Percentiles rank a stretch among this genome's conserved stretches.
Evolutionary conservation across 73 alveolate genomes (phyloP).

Genomic region (Symbiodinium pilosum): DNA sequence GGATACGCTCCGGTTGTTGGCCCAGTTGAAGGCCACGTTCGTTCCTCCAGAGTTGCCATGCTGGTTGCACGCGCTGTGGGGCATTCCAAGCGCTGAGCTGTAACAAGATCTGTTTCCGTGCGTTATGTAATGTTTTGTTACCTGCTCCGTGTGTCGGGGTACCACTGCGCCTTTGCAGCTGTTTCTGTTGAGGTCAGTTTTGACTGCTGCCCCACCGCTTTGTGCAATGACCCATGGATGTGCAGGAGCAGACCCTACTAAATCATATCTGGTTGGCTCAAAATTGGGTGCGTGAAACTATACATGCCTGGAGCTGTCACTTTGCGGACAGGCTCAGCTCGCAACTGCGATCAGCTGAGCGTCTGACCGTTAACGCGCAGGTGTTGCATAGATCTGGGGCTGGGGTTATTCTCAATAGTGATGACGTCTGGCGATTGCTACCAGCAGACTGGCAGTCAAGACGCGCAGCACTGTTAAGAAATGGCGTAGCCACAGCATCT

Average conservation of each 20-base stretch:
- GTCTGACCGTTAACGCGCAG: background rate
- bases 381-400: background rate
- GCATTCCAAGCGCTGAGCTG: background rate
- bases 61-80: slow-evolving; percentile 32
- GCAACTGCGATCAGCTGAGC: slow-evolving; percentile 1
- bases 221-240: background rate
- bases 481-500: background rate
- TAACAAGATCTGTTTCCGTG: background rate
- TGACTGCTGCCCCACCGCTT: too few species aligned
- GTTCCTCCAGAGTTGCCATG: slow-evolving; percentile 12
- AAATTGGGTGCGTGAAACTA: background rate
- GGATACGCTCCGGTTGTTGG: background rate
- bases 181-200: background rate
- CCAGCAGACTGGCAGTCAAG: background rate
- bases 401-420: background rate
- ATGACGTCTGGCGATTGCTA: background rate
- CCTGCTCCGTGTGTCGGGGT: background rate
- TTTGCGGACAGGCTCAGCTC: background rate
- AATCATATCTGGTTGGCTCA: background rate
- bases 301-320: background rate
- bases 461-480: background rate
- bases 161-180: background rate
- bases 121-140: background rate
- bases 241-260: background rate
- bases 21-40: slow-evolving; percentile 27